Conservation (phyloP, 495 filamentous ascomycete species). For the Aspergillus homomorphus region DNA sequence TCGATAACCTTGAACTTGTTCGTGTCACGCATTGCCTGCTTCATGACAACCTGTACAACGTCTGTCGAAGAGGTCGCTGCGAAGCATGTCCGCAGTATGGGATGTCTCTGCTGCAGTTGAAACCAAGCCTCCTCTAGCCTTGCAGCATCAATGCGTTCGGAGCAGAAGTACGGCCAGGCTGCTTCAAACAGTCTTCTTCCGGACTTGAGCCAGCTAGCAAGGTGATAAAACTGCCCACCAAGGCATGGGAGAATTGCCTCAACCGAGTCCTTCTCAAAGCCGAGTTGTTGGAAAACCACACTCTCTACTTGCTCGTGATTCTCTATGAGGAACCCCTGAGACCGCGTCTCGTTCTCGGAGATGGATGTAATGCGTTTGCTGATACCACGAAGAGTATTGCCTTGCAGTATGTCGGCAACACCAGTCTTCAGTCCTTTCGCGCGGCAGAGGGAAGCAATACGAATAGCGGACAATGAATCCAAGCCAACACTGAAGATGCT, state of each 20-base stretch:
- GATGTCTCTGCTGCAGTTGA: slow-evolving; percentile 46
- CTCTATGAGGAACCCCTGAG: slow-evolving; percentile 14
- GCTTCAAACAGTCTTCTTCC: slow-evolving; percentile 59
- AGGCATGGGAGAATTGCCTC: slow-evolving; percentile 62
- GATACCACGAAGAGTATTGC: slow-evolving; percentile 61
- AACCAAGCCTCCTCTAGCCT: slow-evolving; percentile 53
- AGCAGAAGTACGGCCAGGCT: slow-evolving; percentile 53
- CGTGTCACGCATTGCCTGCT: slow-evolving; percentile 17
- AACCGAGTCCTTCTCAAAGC: slow-evolving; percentile 36
- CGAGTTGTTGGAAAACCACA: slow-evolving; percentile 32
- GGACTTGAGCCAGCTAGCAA: slow-evolving; percentile 65
- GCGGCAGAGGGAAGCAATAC: slow-evolving; percentile 61
- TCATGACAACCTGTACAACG: slow-evolving; percentile 36
- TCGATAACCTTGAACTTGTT: slow-evolving; percentile 26
- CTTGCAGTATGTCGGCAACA: slow-evolving; percentile 64
- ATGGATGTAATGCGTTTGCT: slow-evolving; percentile 26
- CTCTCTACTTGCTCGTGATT: slow-evolving; percentile 27
- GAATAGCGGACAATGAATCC: slow-evolving; percentile 87
- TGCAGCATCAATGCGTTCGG: slow-evolving; percentile 30
- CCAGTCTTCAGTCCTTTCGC: slow-evolving; percentile 55
- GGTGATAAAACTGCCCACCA: slow-evolving; percentile 68
- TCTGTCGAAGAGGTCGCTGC: slow-evolving; percentile 39
- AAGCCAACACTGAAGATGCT: slow-evolving; percentile 83
- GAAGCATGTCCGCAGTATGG: slow-evolving; percentile 63
- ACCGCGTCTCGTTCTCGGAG: slow-evolving; percentile 6